phyloP scores from a whole-genome alignment of 164 flowering plant species.

The Nelumbo lutea region DNA sequence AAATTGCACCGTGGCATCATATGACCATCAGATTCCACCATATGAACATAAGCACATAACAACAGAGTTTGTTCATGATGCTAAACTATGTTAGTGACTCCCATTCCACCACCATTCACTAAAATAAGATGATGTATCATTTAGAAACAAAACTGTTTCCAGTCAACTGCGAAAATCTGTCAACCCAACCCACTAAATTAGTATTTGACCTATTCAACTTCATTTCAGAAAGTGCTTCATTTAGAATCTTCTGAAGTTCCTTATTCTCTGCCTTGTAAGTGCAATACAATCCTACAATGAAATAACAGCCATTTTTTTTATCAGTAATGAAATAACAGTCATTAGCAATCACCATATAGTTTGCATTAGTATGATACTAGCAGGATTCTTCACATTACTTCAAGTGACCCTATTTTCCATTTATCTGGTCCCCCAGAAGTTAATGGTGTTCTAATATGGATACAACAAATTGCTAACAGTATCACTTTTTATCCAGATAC shows the following conservation, averaged over 20 bases:
- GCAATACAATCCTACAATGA: constrained; percentile 70
- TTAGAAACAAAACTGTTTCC: not conserved
- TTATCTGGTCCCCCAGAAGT: too few species aligned
- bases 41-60: too few species aligned
- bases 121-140: not conserved
- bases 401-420: too few species aligned
- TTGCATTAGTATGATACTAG: not conserved
- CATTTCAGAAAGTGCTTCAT: constrained; percentile 63
- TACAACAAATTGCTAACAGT: too few species aligned
- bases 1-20: too few species aligned
- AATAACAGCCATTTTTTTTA: not conserved
- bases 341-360: not conserved
- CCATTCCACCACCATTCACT: not conserved
- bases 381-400: too few species aligned
- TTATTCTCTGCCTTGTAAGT: constrained; percentile 62
- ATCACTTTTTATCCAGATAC: too few species aligned
- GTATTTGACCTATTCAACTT: constrained; percentile 44
- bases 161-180: not conserved
- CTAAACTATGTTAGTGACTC: too few species aligned
- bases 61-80: too few species aligned
- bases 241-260: constrained; percentile 55
- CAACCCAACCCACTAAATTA: not conserved
- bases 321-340: not conserved
- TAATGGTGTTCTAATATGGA: too few species aligned
- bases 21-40: too few species aligned